Evolutionary conservation across 2,329 filamentous ascomycete genomes (phyloP).

Genomic region (Diaporthe longicolla): DNA sequence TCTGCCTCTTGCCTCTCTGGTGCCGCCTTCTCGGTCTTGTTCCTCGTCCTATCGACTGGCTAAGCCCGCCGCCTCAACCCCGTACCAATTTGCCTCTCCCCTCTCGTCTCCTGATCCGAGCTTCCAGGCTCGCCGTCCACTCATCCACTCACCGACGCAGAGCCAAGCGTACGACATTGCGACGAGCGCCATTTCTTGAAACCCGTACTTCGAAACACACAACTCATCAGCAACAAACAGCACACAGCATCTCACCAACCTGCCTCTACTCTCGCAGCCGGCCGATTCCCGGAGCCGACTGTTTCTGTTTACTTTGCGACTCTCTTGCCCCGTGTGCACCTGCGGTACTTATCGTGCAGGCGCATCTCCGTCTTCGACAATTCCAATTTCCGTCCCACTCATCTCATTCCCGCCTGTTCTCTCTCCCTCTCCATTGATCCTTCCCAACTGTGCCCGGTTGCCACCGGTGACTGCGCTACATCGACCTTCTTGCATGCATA

Average conservation of each 20-base stretch:
- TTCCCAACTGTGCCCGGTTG: background rate
- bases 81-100: slow-evolving; percentile 21
- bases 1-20: background rate
- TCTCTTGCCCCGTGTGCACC: background rate
- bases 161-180: slow-evolving; percentile 30
- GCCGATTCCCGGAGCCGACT: slow-evolving; percentile 29
- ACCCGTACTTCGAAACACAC: slow-evolving; percentile 26
- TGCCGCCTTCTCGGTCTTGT: slow-evolving; percentile 9
- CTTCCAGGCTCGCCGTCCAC: slow-evolving; percentile 20
- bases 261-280: background rate
- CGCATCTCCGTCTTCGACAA: background rate
- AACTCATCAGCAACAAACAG: slow-evolving; percentile 1
- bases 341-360: slow-evolving; percentile 11
- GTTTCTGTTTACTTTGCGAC: slow-evolving; percentile 13
- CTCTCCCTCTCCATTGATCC: slow-evolving; percentile 3
- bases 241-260: background rate
- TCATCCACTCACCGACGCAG: background rate
- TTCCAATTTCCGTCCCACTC: background rate
- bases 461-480: background rate
- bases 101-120: slow-evolving; percentile 25
- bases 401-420: background rate
- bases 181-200: slow-evolving; percentile 33
- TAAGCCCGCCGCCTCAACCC: background rate
- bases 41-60: background rate
- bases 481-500: background rate